Conservation (phyloP, 306 rosid genomes). For the Cajanus cajan region DNA sequence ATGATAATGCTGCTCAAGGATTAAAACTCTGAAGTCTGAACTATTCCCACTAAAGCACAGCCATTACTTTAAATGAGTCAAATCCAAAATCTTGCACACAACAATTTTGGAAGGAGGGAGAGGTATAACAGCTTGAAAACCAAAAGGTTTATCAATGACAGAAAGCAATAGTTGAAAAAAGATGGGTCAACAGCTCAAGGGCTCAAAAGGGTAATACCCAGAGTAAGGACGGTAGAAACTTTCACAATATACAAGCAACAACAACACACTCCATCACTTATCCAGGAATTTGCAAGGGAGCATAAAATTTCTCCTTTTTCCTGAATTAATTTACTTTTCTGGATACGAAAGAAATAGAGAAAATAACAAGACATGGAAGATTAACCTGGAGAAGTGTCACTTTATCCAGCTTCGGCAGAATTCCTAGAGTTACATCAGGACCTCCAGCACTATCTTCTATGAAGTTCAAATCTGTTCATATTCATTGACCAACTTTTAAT, state of each 20-base stretch:
- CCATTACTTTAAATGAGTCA: neutral
- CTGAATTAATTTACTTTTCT: neutral
- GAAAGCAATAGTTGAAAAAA: neutral
- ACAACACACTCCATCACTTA: neutral
- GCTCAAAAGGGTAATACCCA: neutral
- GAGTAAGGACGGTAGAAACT: neutral
- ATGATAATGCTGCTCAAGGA: neutral
- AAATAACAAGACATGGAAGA: constrained; percentile 12
- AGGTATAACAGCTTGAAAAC: neutral
- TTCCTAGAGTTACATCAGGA: constrained; percentile 86
- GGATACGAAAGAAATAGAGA: constrained; percentile 16
- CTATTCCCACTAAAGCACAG: neutral
- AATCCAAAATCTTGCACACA: neutral
- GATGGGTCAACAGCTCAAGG: neutral
- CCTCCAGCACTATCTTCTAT: constrained; percentile 98
- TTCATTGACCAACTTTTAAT: constrained; percentile 23
- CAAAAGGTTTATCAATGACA: neutral
- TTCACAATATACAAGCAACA: neutral
- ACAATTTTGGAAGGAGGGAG: constrained; percentile 2
- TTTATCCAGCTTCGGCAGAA: constrained; percentile 80
- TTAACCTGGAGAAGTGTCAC: constrained; percentile 87
- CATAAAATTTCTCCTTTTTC: neutral
- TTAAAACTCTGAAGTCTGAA: neutral
- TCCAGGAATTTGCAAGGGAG: neutral
- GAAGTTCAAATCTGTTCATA: constrained; percentile 74